Base-by-base conservation (phyloP, 352 stramenopile species). In the Lagenidium giganteum region DNA sequence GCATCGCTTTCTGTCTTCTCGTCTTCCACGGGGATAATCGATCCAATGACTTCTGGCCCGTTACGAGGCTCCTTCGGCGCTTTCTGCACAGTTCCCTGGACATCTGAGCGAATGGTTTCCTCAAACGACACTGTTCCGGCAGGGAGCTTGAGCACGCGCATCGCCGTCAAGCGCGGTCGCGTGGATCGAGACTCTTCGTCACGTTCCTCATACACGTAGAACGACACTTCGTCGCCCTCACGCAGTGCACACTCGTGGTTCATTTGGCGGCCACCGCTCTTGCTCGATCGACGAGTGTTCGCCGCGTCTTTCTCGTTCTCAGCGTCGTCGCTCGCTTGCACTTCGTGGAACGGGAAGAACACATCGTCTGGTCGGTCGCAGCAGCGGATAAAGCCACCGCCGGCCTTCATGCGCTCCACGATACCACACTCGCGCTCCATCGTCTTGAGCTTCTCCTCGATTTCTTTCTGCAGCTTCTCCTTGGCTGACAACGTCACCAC, bases 151-250 rank as follows among this genome's bases (percentile, higher is more conserved):
- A 87, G 70, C 27, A 92, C 69, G 17, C 76, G 76, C 18, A 92
- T 53, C 14, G 75, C 79, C 11, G 69, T 89, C 24, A 89, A 42
- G 8, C 67, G 71, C 12, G 53, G 53, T 7, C 52, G 48, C 1
- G 63, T 67, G 23, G 56, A 56, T 20, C 47, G 30, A 0, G 59
- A 67, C 1, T 77, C 59, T 17, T 72, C 64, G 18, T 83, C 74
- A 16, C 72, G 61, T 25, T 87, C 79, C 44, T 86, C 73, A 26
- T 83, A 77, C 17, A 91, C 70, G 29, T 71, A 88, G 54, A 91
- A 91, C 33, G 79, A 88, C 0, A 91, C 77, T 40, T 87, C 69
- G 45, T 87, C 77, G 13, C 77, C 71, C 22, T 87, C 71, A 6
- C 67, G 70, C 8, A 90, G 28, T 11, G 26, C 12, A 13, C 24